Percentiles rank a stretch among this genome's conserved stretches.
phyloP scores from a whole-genome alignment of 345 rosid species.

The Triadica sebifera region DNA sequence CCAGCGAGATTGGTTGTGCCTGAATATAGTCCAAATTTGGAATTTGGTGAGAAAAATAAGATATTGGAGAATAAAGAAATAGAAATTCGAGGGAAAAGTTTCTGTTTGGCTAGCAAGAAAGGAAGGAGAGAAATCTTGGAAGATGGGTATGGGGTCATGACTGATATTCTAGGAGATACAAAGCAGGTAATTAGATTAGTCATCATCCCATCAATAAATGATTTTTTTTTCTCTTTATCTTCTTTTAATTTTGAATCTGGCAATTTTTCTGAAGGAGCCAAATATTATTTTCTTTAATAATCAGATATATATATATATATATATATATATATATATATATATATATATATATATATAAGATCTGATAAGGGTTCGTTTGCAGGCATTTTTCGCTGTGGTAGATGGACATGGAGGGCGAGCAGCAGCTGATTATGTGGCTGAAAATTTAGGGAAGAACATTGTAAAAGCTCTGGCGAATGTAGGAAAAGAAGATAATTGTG shows the following conservation, averaged over 20 bases:
- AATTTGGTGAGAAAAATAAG: conserved; percentile 7
- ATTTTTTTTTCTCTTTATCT: too few species aligned
- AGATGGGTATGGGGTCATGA: conserved; percentile 39
- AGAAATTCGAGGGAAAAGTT: conserved; percentile 41
- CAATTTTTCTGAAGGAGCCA: too few species aligned
- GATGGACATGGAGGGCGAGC: conserved; percentile 57
- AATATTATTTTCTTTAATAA: too few species aligned
- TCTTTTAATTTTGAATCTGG: too few species aligned
- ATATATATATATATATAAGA: too few species aligned
- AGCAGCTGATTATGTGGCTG: conserved; percentile 43
- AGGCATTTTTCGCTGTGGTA: conserved; percentile 50
- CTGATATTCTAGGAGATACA: conserved; percentile 44
- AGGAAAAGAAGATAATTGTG: background rate
- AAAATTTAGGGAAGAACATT: conserved; percentile 50
- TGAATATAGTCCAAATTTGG: conserved; percentile 13
- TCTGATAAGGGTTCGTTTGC: background rate
- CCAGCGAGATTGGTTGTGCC: conserved; percentile 47
- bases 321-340: too few species aligned
- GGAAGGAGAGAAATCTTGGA: conserved; percentile 53
- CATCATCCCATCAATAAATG: too few species aligned
- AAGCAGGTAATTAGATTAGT: conserved; percentile 31
- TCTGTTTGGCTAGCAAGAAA: conserved; percentile 39
- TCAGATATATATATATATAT: too few species aligned
- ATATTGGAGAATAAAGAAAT: conserved; percentile 31
- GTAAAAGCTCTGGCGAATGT: conserved; percentile 28